These are phyloP conservation scores for Meira miltonrushii DNA, from an alignment of 1,284 basidiomycete genomes.

Conservation along the genomic window DNA sequence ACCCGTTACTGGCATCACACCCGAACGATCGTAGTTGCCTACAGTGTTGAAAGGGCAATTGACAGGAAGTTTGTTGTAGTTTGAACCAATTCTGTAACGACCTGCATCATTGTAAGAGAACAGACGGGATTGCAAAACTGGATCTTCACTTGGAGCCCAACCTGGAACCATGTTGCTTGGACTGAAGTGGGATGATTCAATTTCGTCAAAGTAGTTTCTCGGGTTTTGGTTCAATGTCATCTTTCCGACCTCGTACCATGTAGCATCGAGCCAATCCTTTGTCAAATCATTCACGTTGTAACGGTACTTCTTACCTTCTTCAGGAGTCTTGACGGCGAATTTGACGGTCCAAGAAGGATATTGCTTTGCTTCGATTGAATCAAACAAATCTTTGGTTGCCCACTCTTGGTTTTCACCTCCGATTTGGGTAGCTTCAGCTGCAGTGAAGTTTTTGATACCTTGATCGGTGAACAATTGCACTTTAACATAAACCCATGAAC, in stretches of 20 bases:
- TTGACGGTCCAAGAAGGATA: conserved; percentile 23
- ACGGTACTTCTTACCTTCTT: conserved; percentile 6
- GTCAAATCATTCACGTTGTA: conserved; percentile 16
- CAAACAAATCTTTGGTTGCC: conserved; percentile 14
- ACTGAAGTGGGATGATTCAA: conserved; percentile 17
- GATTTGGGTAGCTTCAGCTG: conserved; percentile 1
- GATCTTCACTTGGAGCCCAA: conserved; percentile 19
- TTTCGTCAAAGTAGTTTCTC: conserved; percentile 19
- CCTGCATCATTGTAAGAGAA: conserved; percentile 70
- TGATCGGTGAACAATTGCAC: conserved; percentile 11
- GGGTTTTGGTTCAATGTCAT: conserved; percentile 17
- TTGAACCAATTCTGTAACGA: conserved; percentile 70
- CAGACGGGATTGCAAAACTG: conserved; percentile 23
- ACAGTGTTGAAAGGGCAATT: conserved; percentile 65
- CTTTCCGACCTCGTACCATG: conserved; percentile 15
- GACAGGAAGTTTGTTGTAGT: conserved; percentile 84
- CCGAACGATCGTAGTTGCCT: not conserved
- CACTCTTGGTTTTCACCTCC: conserved; percentile 13
- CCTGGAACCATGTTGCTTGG: conserved; percentile 21
- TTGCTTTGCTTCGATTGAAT: conserved; percentile 21
- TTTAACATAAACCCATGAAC: conserved; percentile 16
- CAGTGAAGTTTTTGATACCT: conserved; percentile 12
- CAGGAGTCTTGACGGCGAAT: conserved; percentile 11
- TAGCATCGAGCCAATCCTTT: conserved; percentile 5
- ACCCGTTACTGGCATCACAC: not conserved